Conservation (phyloP, 306 rosid genomes). For the Lathyrus aphaca region DNA sequence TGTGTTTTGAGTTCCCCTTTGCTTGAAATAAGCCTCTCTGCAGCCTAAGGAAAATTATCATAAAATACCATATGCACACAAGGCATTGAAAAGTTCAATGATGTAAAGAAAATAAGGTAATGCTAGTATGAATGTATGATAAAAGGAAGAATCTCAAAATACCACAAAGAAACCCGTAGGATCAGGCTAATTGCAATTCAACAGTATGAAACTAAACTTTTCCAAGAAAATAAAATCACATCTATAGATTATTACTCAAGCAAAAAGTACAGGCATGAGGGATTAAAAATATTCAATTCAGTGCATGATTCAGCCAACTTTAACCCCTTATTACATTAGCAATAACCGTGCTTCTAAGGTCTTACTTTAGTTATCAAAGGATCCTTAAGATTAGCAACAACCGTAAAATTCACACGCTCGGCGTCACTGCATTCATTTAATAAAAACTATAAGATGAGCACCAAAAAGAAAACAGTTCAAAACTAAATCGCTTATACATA, state of each 20-base stretch:
- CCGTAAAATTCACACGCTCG: slow-evolving; percentile 67
- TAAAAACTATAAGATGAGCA: slow-evolving; percentile 24
- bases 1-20: slow-evolving; percentile 73
- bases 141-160: slow-evolving; percentile 14
- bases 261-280: slow-evolving; percentile 9
- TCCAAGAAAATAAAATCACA: slow-evolving; percentile 2
- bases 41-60: slow-evolving; percentile 62
- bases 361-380: slow-evolving; percentile 74
- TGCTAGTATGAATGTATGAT: neutral
- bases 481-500: neutral
- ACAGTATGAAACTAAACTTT: slow-evolving; percentile 21
- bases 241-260: neutral
- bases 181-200: slow-evolving; percentile 7
- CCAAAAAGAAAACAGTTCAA: neutral
- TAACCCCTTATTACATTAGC: neutral
- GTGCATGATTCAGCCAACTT: slow-evolving; percentile 12
- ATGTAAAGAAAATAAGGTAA: slow-evolving; percentile 14
- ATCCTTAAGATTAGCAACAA: slow-evolving; percentile 81
- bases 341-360: neutral
- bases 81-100: slow-evolving; percentile 7
- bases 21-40: slow-evolving; percentile 81
- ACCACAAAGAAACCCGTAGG: neutral
- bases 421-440: slow-evolving; percentile 59
- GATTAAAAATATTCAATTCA: neutral
- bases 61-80: slow-evolving; percentile 24